Evolutionary conservation across 2,329 filamentous ascomycete species (phyloP).

Genomic region (Penicillium oxalicum): DNA sequence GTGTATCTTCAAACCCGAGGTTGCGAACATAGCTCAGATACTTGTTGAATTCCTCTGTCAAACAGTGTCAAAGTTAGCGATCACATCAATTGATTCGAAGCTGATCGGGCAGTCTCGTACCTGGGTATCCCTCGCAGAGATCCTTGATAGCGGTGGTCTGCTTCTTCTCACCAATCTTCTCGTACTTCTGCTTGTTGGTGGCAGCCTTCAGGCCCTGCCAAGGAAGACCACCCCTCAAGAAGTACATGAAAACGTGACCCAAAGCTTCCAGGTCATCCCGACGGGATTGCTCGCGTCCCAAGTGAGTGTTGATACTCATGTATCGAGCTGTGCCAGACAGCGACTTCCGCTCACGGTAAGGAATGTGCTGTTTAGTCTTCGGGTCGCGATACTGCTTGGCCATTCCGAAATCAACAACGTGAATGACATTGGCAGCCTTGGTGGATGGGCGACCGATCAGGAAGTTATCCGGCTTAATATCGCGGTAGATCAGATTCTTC

Average conservation of each 20-base stretch:
- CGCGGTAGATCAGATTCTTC: conserved; percentile 97
- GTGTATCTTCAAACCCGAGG: conserved; percentile 95
- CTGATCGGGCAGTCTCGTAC: conserved; percentile 37
- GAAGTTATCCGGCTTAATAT: conserved; percentile 99
- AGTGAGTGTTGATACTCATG: conserved; percentile 99
- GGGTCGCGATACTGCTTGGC: conserved; percentile 98
- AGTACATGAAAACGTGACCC: conserved; percentile 66
- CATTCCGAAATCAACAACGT: conserved; percentile 99
- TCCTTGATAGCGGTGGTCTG: conserved; percentile 97
- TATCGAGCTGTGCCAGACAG: conserved; percentile 94
- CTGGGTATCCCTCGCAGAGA: conserved; percentile 87
- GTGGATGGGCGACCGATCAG: conserved; percentile 86
- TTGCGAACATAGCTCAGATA: conserved; percentile 97
- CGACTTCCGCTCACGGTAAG: conserved; percentile 93
- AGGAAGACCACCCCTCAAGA: conserved; percentile 59
- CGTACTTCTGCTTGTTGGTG: conserved; percentile 92
- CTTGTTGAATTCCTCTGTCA: conserved; percentile 84
- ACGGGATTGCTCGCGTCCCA: conserved; percentile 91
- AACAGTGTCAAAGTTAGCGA: conserved; percentile 24
- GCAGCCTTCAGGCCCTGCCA: conserved; percentile 65
- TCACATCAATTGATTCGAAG: not conserved
- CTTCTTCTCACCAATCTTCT: conserved; percentile 99
- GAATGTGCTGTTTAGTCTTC: conserved; percentile 98
- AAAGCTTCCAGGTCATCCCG: conserved; percentile 90
- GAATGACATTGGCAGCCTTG: conserved; percentile 95